Percentiles rank a stretch among this genome's conserved stretches.
Conservation (phyloP, 2,329 filamentous ascomycete species). For the Myriangium duriaei region DNA sequence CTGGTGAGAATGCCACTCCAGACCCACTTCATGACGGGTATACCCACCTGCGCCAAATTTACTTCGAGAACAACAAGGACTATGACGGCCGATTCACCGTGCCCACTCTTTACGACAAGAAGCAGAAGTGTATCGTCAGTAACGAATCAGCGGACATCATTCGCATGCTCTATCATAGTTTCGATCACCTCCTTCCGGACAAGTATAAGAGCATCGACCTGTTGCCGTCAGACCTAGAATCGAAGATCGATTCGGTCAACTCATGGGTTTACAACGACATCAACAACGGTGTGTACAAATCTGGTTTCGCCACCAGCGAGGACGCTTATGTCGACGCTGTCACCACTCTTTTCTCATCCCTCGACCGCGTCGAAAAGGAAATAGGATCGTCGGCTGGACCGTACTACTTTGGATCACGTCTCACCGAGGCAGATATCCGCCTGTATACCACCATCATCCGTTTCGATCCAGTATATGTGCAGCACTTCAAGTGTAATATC, state of each 20-base stretch:
- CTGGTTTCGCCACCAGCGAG: constrained; percentile 40
- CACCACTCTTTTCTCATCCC: constrained; percentile 33
- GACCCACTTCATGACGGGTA: constrained; percentile 57
- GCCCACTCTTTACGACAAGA: constrained; percentile 62
- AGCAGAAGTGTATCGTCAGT: constrained; percentile 57
- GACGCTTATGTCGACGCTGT: constrained; percentile 38
- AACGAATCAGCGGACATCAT: constrained; percentile 85
- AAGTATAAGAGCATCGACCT: constrained; percentile 33
- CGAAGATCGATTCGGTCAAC: constrained; percentile 37
- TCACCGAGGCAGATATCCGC: constrained; percentile 40
- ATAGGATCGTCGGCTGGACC: constrained; percentile 31
- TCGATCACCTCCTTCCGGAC: constrained; percentile 42
- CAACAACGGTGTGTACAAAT: constrained; percentile 33
- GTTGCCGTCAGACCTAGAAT: constrained; percentile 31
- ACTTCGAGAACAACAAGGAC: constrained; percentile 59
- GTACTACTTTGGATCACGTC: constrained; percentile 33
- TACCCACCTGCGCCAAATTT: constrained; percentile 64
- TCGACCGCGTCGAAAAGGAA: constrained; percentile 34
- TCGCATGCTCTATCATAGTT: constrained; percentile 70
- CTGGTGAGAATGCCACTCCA: constrained; percentile 42
- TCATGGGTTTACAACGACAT: constrained; percentile 38
- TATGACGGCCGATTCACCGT: constrained; percentile 78
- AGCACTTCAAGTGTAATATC: constrained; percentile 67
- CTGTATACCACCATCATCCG: constrained; percentile 48
- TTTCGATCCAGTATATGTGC: constrained; percentile 44